Conservation (phyloP, 176 grass and related monocot genomes). For the Metroxylon sagu region DNA sequence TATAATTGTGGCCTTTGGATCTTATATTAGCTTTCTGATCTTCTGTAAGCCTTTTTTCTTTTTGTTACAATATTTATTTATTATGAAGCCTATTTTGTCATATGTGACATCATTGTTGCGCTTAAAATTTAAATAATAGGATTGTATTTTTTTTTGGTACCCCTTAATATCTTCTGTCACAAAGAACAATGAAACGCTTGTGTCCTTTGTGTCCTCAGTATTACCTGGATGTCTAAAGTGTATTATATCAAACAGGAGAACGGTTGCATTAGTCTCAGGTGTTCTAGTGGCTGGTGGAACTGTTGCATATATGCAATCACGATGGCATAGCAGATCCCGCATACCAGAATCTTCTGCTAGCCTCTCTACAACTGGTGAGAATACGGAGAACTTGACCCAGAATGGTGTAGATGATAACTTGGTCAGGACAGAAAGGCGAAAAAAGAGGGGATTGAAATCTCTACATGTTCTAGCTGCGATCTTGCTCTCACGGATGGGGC, state of each 20-base stretch:
- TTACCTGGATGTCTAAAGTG: no score
- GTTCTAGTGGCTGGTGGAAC: conserved; percentile 76
- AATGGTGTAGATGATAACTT: conserved; percentile 24
- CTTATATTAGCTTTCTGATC: no score
- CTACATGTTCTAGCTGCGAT: conserved; percentile 76
- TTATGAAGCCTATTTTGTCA: no score
- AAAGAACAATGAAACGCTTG: no score
- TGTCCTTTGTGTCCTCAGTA: no score
- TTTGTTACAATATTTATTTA: no score
- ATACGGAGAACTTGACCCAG: conserved; percentile 27
- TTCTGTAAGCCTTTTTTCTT: no score
- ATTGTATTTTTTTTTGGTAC: no score
- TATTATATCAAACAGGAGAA: conserved; percentile 34
- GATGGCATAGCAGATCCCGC: conserved; percentile 13
- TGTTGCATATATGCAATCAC: conserved; percentile 57
- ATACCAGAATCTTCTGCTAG: conserved; percentile 12
- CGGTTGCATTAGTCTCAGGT: conserved; percentile 63
- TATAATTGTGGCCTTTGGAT: no score
- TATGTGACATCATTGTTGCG: no score
- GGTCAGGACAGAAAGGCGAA: conserved; percentile 16
- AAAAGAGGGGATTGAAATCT: conserved; percentile 52
- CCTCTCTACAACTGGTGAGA: conserved; percentile 16
- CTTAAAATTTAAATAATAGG: no score
- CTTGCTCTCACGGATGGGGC: conserved; percentile 68
- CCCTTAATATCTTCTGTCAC: no score